phyloP scores from a whole-genome alignment of 169 alveolate species.

The Perkinsus chesapeaki region DNA sequence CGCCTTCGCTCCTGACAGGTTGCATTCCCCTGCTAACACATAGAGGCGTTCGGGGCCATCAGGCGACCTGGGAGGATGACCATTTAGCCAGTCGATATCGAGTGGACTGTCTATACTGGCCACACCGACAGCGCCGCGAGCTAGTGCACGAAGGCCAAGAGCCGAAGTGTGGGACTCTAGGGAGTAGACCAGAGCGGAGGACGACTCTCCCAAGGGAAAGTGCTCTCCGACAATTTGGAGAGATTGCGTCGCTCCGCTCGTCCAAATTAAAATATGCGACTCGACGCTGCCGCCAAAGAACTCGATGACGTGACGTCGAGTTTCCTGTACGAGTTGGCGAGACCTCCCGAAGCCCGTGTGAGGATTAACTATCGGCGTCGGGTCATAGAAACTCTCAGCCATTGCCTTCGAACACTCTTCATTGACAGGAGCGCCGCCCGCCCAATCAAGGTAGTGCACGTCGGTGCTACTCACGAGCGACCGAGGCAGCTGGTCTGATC shows the following conservation, averaged over 20 bases:
- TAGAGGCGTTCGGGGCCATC: background rate
- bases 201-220: constrained; percentile 28
- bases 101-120: background rate
- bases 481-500: background rate
- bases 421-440: background rate
- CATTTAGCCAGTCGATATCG: constrained; percentile 1
- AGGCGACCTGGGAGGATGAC: background rate
- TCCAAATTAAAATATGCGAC: constrained; percentile 27
- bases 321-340: background rate
- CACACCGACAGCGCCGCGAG: constrained; percentile 27
- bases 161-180: constrained; percentile 35
- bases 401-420: background rate
- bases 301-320: background rate
- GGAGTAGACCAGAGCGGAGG: constrained; percentile 29
- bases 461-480: background rate
- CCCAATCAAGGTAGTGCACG: constrained; percentile 17
- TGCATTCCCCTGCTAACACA: background rate
- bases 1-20: background rate
- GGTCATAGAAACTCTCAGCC: background rate
- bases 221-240: constrained; percentile 33
- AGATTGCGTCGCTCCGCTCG: constrained; percentile 45
- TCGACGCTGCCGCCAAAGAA: constrained; percentile 12
- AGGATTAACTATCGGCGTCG: background rate
- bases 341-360: background rate
- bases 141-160: constrained; percentile 38